phyloP scores from a whole-genome alignment of 441 rosid genomes.

The Hura crepitans region DNA sequence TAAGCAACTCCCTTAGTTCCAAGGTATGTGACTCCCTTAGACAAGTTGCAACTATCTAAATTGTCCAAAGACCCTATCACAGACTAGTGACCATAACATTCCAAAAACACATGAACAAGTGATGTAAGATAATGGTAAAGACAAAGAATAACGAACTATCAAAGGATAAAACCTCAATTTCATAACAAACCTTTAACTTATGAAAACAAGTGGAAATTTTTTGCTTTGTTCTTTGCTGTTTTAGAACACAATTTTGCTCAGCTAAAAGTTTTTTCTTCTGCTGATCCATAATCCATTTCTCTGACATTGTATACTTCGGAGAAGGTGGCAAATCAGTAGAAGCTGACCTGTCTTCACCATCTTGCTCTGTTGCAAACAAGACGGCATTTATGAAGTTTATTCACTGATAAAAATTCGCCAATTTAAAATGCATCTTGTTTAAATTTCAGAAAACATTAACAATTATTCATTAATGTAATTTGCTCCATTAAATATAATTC shows the following conservation, averaged over 20 bases:
- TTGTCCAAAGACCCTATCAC: too few species aligned
- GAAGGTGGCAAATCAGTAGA: conserved; percentile 41
- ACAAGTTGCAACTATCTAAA: too few species aligned
- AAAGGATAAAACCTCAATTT: conserved; percentile 15
- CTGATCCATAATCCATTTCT: conserved; percentile 76
- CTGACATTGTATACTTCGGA: conserved; percentile 75
- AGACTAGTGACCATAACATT: too few species aligned
- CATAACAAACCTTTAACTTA: conserved; percentile 61
- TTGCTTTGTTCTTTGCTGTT: conserved; percentile 61
- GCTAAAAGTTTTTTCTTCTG: conserved; percentile 50
- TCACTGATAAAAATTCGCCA: conserved; percentile 23
- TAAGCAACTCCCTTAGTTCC: too few species aligned
- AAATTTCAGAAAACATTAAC: conserved; percentile 23
- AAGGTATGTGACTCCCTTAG: too few species aligned
- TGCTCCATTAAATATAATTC: conserved; percentile 6
- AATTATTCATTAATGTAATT: not conserved
- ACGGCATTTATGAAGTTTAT: conserved; percentile 25
- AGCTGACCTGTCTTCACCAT: conserved; percentile 48
- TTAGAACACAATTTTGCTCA: conserved; percentile 59
- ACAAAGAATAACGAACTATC: conserved; percentile 14
- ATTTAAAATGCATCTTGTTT: conserved; percentile 26
- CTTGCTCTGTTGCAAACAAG: conserved; percentile 45
- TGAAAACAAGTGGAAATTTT: conserved; percentile 54
- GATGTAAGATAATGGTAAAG: not conserved
- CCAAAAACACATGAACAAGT: not conserved